Conservation (phyloP, 257 asterid species). For the Solanum virginianum region DNA sequence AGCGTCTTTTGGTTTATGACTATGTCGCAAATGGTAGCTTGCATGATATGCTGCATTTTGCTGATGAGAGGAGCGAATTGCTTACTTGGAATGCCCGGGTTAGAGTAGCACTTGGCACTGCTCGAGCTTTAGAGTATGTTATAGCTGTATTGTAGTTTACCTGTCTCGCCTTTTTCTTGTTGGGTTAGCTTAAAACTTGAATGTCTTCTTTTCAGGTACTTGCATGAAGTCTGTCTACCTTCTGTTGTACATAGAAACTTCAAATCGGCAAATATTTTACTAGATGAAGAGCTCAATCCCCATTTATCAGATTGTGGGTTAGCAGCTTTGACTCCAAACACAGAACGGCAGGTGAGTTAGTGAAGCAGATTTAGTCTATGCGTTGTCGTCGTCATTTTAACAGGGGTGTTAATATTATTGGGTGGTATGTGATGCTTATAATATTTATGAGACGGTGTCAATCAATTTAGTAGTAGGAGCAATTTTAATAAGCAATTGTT, state of each 20-base stretch:
- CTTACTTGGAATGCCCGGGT: constrained; percentile 97
- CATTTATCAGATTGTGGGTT: constrained; percentile 93
- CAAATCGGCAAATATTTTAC: constrained; percentile 86
- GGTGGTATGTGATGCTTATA: background rate
- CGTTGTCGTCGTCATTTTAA: background rate
- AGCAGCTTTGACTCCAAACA: constrained; percentile 78
- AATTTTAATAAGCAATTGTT: background rate
- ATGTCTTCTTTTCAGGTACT: constrained; percentile 48
- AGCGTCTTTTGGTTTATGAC: constrained; percentile 83
- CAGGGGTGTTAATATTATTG: background rate
- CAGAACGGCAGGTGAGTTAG: constrained; percentile 74
- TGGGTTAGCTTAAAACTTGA: background rate
- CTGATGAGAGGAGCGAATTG: constrained; percentile 77
- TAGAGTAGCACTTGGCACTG: constrained; percentile 95
- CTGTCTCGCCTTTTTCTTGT: background rate
- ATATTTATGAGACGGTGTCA: background rate
- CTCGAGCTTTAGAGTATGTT: constrained; percentile 96
- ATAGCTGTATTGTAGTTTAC: background rate
- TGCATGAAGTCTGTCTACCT: constrained; percentile 98
- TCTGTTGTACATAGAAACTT: constrained; percentile 90
- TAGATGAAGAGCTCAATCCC: constrained; percentile 87
- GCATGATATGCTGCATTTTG: constrained; percentile 93
- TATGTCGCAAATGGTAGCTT: constrained; percentile 68
- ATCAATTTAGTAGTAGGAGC: background rate
- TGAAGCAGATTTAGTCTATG: background rate